phyloP scores from a whole-genome alignment of 2,329 filamentous ascomycete genomes.

The Verticillium longisporum region DNA sequence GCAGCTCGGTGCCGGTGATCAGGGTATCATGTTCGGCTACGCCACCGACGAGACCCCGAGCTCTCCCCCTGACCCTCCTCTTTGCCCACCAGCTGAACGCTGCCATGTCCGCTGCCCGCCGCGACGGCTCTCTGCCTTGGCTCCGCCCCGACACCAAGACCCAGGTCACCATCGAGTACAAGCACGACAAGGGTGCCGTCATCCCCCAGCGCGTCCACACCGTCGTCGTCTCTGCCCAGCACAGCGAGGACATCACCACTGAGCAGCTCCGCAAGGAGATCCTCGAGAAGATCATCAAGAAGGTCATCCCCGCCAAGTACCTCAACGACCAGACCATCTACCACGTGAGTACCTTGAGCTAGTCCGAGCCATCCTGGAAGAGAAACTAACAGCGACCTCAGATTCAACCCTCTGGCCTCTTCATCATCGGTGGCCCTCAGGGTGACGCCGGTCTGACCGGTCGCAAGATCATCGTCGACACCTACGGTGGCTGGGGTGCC shows the following conservation, averaged over 20 bases:
- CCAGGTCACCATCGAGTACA: slow-evolving; percentile 98
- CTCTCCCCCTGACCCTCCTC: slow-evolving; percentile 87
- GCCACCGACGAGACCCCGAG: slow-evolving; percentile 97
- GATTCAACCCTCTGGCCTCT: slow-evolving; percentile 95
- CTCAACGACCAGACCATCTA: slow-evolving; percentile 91
- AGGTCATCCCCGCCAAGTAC: slow-evolving; percentile 86
- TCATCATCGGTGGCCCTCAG: slow-evolving; percentile 98
- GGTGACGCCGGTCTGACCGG: slow-evolving; percentile 98
- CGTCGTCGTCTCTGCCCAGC: slow-evolving; percentile 93
- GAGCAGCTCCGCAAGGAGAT: slow-evolving; percentile 93
- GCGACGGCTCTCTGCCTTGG: slow-evolving; percentile 84
- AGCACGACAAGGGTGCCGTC: slow-evolving; percentile 91
- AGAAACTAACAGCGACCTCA: slow-evolving; percentile 15
- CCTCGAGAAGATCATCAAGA: slow-evolving; percentile 94
- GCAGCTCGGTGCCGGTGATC: slow-evolving; percentile 96
- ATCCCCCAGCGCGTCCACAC: slow-evolving; percentile 91
- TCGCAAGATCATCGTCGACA: slow-evolving; percentile 99
- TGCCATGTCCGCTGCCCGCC: slow-evolving; percentile 85
- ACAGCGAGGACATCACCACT: slow-evolving; percentile 80
- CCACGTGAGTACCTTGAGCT: slow-evolving; percentile 57
- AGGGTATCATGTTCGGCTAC: slow-evolving; percentile 99
- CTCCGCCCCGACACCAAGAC: slow-evolving; percentile 99
- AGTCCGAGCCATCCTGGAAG: slow-evolving; percentile 1
- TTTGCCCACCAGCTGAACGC: slow-evolving; percentile 96
- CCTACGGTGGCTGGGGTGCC: slow-evolving; percentile 98